A percentile compares a stretch with the other conserved stretches of the same genome.
Evolutionary conservation across 768 basidiomycete species (phyloP).

Genomic region (Rhodotorula babjevae): DNA sequence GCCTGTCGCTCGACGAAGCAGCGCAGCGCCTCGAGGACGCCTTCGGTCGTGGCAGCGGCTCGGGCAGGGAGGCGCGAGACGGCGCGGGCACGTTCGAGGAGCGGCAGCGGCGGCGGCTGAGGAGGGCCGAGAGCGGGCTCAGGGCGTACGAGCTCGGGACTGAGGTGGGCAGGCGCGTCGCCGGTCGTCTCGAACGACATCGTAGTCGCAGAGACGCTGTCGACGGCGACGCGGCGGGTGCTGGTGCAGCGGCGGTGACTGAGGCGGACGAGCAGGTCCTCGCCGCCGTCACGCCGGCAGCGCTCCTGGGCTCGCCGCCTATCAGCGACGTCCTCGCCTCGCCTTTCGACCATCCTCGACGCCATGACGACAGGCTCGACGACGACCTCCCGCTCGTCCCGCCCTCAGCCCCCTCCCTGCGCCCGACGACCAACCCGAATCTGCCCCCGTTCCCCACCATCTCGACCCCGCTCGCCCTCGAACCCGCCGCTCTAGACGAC

Average conservation of each 20-base stretch:
- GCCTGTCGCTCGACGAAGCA: not conserved
- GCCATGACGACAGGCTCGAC: conserved; percentile 53
- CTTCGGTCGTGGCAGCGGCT: not conserved
- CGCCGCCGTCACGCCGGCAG: not conserved
- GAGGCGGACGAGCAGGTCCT: not conserved
- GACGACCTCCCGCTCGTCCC: conserved; percentile 50
- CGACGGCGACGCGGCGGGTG: not conserved
- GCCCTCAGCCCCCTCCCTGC: conserved; percentile 56
- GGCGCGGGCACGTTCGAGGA: not conserved
- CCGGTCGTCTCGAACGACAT: conserved; percentile 2
- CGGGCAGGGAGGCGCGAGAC: too few species aligned
- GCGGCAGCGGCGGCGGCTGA: not conserved
- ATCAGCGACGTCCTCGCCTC: conserved; percentile 42
- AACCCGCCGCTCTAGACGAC: not conserved
- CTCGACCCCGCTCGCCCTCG: not conserved
- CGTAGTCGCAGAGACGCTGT: not conserved
- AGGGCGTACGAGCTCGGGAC: not conserved
- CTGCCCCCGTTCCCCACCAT: not conserved
- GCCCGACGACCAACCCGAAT: not conserved
- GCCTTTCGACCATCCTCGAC: conserved; percentile 54
- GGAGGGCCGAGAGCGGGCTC: conserved; percentile 6
- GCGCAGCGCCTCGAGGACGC: not conserved
- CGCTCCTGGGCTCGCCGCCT: not conserved
- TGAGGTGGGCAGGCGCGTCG: not conserved
- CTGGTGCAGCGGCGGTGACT: too few species aligned